Conservation (phyloP, 2,329 filamentous ascomycete genomes). For the Chaetomiaceae sp. region DNA sequence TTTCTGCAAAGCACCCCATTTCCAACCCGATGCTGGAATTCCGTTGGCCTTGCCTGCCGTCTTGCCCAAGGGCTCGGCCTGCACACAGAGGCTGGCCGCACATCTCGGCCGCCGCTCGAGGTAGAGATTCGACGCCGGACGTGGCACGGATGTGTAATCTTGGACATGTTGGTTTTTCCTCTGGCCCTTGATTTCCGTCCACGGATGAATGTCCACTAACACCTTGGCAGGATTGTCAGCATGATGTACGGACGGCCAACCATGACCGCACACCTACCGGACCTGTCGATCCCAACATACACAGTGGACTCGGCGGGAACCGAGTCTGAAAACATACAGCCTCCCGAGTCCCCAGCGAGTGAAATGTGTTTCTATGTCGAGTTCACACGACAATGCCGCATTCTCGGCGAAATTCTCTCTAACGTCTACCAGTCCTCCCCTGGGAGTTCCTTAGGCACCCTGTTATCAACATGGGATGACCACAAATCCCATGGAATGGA, state of each 20-base stretch:
- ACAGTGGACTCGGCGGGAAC: too few species aligned
- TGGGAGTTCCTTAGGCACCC: background rate
- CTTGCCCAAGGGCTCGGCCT: constrained; percentile 39
- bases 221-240: constrained; percentile 23
- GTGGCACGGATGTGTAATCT: constrained; percentile 25
- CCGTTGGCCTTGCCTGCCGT: constrained; percentile 38
- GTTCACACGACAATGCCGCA: constrained; percentile 17
- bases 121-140: constrained; percentile 30
- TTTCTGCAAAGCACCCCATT: constrained; percentile 39
- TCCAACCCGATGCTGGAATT: constrained; percentile 39
- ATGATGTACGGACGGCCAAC: constrained; percentile 28
- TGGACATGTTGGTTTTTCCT: constrained; percentile 20
- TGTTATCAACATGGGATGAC: background rate
- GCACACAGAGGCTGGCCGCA: constrained; percentile 28
- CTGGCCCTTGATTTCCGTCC: background rate
- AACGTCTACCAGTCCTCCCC: constrained; percentile 19
- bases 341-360: too few species aligned
- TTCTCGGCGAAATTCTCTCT: constrained; percentile 21
- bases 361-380: constrained; percentile 21
- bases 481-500: constrained; percentile 17
- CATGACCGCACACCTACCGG: constrained; percentile 23
- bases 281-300: constrained; percentile 17
- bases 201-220: background rate
- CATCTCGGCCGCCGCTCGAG: constrained; percentile 28
- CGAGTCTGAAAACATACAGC: too few species aligned